phyloP scores from a whole-genome alignment of 257 asterid genomes.

The Solanum arcanum region DNA sequence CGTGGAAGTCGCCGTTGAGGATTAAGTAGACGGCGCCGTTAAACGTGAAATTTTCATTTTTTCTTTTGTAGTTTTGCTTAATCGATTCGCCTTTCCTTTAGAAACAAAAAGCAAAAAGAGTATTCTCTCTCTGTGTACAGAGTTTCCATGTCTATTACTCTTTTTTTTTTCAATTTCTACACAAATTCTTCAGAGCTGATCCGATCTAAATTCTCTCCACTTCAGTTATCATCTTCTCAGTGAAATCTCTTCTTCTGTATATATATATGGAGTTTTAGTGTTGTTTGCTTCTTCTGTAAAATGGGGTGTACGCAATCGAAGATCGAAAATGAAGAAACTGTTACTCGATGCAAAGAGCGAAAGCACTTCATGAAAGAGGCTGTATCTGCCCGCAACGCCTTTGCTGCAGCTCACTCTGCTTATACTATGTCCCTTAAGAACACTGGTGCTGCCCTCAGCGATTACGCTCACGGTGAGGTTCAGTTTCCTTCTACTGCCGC shows the following conservation, averaged over 20 bases:
- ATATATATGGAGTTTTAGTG: not conserved
- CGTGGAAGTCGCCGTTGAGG: not conserved
- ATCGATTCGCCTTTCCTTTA: not conserved
- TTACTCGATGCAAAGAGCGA: conserved; percentile 83
- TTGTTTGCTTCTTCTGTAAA: not conserved
- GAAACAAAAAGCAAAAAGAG: not conserved
- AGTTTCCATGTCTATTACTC: not conserved
- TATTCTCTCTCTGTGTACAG: not conserved
- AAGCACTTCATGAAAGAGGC: conserved; percentile 72
- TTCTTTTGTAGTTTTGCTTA: not conserved
- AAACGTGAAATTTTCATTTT: not conserved
- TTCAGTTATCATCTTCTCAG: not conserved
- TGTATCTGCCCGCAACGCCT: conserved; percentile 72
- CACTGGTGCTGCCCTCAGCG: conserved; percentile 93
- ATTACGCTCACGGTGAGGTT: conserved; percentile 80
- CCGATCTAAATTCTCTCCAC: not conserved
- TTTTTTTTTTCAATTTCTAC: not conserved
- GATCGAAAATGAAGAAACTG: conserved; percentile 91
- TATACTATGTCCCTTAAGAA: conserved; percentile 76
- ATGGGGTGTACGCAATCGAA: conserved; percentile 93
- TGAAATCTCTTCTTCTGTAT: not conserved
- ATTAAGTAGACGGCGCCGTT: not conserved
- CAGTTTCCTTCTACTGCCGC: conserved; percentile 13
- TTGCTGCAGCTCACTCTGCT: conserved; percentile 89
- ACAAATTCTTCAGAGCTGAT: not conserved